phyloP scores from a whole-genome alignment of 345 rosid genomes.

The Camelina neglecta region DNA sequence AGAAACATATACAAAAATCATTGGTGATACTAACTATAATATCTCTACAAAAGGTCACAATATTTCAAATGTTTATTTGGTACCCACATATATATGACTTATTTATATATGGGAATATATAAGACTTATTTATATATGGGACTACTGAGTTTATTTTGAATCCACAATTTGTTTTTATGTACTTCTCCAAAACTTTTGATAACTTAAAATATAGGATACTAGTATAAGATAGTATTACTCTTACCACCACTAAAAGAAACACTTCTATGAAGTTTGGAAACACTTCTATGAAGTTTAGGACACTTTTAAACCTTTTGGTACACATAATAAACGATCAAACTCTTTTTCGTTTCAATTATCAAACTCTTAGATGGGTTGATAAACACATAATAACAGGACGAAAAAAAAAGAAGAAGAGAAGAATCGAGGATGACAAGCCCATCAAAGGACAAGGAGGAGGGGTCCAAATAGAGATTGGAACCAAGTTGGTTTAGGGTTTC shows the following conservation, averaged over 20 bases:
- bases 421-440: conserved; percentile 30
- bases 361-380: neutral
- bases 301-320: neutral
- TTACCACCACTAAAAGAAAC: conserved; percentile 16
- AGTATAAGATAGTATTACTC: neutral
- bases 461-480: conserved; percentile 19
- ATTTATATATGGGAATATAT: neutral
- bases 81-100: neutral
- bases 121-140: neutral
- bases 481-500: conserved; percentile 16
- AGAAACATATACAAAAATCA: neutral
- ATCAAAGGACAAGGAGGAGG: conserved; percentile 18
- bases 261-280: neutral
- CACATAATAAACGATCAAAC: neutral
- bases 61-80: neutral
- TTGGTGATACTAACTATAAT: neutral
- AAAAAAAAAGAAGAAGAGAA: neutral
- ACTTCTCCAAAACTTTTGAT: conserved; percentile 1
- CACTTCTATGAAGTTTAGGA: neutral
- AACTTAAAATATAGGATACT: neutral
- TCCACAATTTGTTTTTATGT: conserved; percentile 14
- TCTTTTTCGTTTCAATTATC: conserved; percentile 7
- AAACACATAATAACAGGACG: no score
- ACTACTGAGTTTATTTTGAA: neutral
- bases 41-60: conserved; percentile 3